Evolutionary conservation across 805 yeast species (phyloP).

Genomic region (Saturnispora silvae): DNA sequence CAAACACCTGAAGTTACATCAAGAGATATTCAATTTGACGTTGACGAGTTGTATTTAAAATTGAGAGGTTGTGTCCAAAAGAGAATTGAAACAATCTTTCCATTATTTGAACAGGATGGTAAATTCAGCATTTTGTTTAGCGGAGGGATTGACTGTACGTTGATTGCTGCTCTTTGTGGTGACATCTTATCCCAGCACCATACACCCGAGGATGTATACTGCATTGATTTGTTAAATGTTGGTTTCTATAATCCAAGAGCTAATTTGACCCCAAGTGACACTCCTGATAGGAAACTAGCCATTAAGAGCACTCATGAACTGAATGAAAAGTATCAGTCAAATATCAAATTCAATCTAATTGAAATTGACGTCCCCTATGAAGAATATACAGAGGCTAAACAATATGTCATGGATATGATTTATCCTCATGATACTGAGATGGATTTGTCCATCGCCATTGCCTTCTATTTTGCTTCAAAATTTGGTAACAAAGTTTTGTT

Average conservation of each 20-base stretch:
- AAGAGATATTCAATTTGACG: neutral
- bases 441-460: conserved; percentile 93
- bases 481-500: conserved; percentile 62
- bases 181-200: conserved; percentile 17
- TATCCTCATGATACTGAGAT: conserved; percentile 82
- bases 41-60: conserved; percentile 18
- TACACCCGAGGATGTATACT: too few relatives aligned
- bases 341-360: conserved; percentile 35
- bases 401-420: conserved; percentile 54
- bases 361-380: conserved; percentile 68
- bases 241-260: conserved; percentile 89
- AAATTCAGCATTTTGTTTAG: conserved; percentile 64
- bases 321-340: conserved; percentile 29
- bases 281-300: conserved; percentile 82
- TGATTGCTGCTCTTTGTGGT: conserved; percentile 51
- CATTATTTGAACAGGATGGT: conserved; percentile 31
- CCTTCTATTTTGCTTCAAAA: conserved; percentile 83
- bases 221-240: conserved; percentile 76
- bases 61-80: conserved; percentile 32
- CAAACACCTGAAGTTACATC: conserved; percentile 1
- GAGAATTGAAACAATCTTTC: conserved; percentile 54
- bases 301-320: conserved; percentile 49
- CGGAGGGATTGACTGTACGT: conserved; percentile 92
- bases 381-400: conserved; percentile 43
- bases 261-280: conserved; percentile 41